Base-by-base conservation (phyloP, 2,329 filamentous ascomycete genomes). In the Fusarium aywerte region DNA sequence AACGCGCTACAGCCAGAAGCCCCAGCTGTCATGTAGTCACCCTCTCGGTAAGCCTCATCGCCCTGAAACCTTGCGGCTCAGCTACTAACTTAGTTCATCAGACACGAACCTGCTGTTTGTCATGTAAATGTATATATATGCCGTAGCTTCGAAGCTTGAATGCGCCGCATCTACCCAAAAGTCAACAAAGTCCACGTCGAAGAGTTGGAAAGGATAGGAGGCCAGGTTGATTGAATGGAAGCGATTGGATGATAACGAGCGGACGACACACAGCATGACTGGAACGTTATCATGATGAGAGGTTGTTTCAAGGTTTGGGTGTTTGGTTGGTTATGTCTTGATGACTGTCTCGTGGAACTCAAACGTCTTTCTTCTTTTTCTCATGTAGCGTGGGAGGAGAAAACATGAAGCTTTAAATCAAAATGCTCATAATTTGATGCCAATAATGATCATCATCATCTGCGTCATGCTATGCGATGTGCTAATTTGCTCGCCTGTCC, bases 21-120 rank as follows among this genome's bases (percentile, higher is more conserved):
- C 96, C 58, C 96, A 99, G 83, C 83, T 99, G 72, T 98, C 94
- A 76, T 96, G 93, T 83, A 97, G 94, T 80, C 96, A 99, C 80
- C 96, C 96, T 56, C 83, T 99, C 78, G 93, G 95, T 97, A 89
- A 83, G 89, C 51, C 39, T 53, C 31, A 29, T 27, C 13, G 8
- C 12, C 36, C 10, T 16, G 3, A 29, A 21, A 20, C 18, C 8
- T 29, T 33, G 20, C 8, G 33, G 40, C 21, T 9, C 27, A 43
- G 21, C 43, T 2, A 20, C 62, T 71, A 45, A 71, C 57, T 23
- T n/a, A 16, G 11, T 51, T 15, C 6, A 31, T 18, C 61, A 89
- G 87, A 89, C 76, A 89, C 87, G 59, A 86, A 88, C 74, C 76
- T 89, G 44, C 78, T 88, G 68, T 89, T 89, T 73, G 85, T 89